Evolutionary conservation across 768 basidiomycete species (phyloP).

Genomic region (Pisolithus marmoratus): DNA sequence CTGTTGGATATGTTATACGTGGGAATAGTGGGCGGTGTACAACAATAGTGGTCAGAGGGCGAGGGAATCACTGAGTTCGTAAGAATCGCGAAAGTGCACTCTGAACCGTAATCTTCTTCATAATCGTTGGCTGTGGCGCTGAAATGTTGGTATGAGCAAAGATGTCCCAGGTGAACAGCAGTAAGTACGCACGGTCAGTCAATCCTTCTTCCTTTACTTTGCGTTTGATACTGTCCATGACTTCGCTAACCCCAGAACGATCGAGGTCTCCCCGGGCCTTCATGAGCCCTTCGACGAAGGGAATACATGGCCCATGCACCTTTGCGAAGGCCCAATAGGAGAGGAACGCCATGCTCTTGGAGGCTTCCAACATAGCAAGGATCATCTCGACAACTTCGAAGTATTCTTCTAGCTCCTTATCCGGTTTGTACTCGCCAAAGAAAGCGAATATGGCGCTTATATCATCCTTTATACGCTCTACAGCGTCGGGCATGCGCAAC

Average conservation of each 20-base stretch:
- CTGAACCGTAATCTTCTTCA: slow-evolving; percentile 84
- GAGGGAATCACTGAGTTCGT: slow-evolving; percentile 28
- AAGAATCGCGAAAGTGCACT: slow-evolving; percentile 73
- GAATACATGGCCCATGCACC: slow-evolving; percentile 86
- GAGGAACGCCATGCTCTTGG: slow-evolving; percentile 83
- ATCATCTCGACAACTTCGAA: slow-evolving; percentile 88
- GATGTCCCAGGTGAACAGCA: background rate
- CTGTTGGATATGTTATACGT: too few species aligned
- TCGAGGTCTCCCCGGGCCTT: slow-evolving; percentile 88
- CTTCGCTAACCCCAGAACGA: slow-evolving; percentile 78
- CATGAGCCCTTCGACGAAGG: slow-evolving; percentile 88
- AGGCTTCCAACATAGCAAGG: slow-evolving; percentile 75
- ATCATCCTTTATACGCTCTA: slow-evolving; percentile 80
- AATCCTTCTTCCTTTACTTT: slow-evolving; percentile 89
- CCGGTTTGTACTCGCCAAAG: slow-evolving; percentile 73
- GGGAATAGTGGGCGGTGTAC: background rate
- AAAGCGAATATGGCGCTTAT: slow-evolving; percentile 71
- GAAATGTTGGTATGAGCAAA: slow-evolving; percentile 6
- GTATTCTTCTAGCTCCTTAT: slow-evolving; percentile 72
- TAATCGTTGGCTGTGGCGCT: slow-evolving; percentile 83
- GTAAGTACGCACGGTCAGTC: slow-evolving; percentile 61
- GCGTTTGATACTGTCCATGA: slow-evolving; percentile 89
- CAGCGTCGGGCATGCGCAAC: slow-evolving; percentile 78
- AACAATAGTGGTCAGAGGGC: background rate
- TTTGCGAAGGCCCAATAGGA: slow-evolving; percentile 94